A percentile compares a stretch with the other conserved stretches of the same genome.
phyloP scores from a whole-genome alignment of 1,139 yeast species.

The Meyerozyma sp. region DNA sequence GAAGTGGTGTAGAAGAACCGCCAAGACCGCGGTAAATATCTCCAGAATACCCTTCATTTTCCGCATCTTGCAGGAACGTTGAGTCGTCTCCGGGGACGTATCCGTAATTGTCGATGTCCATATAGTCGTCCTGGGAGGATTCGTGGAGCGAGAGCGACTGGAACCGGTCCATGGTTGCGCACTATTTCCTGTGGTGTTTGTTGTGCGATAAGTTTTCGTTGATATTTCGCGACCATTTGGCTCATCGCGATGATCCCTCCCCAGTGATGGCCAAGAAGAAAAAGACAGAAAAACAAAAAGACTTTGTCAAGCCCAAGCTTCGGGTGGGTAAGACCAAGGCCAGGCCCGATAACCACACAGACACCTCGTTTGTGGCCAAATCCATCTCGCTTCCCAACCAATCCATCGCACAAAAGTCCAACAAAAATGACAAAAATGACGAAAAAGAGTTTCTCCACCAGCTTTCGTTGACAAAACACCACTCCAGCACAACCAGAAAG shows the following conservation, averaged over 20 bases:
- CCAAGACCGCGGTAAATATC: not conserved
- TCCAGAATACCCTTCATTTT: not conserved
- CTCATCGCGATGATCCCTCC: conserved; percentile 2
- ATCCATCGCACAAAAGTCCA: conserved; percentile 27
- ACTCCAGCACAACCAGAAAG: conserved; percentile 65
- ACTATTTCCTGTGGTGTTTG: not conserved
- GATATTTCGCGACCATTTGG: conserved; percentile 1
- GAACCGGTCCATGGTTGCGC: conserved; percentile 5
- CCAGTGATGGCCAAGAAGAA: conserved; percentile 41
- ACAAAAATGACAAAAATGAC: conserved; percentile 19
- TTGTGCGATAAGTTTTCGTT: not conserved
- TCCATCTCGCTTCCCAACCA: conserved; percentile 60
- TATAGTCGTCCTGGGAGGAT: conserved; percentile 2
- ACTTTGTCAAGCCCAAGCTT: conserved; percentile 73
- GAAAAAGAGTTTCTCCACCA: conserved; percentile 50
- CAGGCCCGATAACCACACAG: conserved; percentile 71
- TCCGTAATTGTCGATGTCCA: not conserved
- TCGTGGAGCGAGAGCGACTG: conserved; percentile 24
- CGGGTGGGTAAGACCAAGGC: conserved; percentile 82
- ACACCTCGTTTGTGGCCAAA: conserved; percentile 79
- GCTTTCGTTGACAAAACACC: conserved; percentile 72
- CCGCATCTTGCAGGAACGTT: not conserved
- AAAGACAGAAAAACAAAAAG: conserved; percentile 66
- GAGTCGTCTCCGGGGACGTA: not conserved
- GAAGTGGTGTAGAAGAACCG: not conserved